phyloP scores from a whole-genome alignment of 441 rosid species.

The Jatropha podagrica region DNA sequence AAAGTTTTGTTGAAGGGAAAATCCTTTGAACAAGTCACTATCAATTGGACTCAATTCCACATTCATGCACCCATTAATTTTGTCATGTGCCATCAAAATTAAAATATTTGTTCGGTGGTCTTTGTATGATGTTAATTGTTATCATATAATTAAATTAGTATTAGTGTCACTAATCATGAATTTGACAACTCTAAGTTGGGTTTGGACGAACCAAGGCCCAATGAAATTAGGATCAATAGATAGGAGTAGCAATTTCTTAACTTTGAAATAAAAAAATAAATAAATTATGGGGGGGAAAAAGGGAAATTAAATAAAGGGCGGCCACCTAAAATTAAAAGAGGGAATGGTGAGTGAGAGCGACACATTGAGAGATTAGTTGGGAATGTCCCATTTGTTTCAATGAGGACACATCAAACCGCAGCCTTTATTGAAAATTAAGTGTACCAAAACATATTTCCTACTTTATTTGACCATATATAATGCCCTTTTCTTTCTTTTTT shows the following conservation, averaged over 20 bases:
- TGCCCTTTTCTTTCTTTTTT: too few species aligned
- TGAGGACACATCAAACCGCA: slow-evolving; percentile 3
- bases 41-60: slow-evolving; percentile 12
- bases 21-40: slow-evolving; percentile 16
- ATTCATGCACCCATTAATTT: slow-evolving; percentile 7
- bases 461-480: neutral
- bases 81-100: neutral
- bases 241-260: too few species aligned
- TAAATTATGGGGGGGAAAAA: too few species aligned
- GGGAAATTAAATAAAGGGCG: neutral
- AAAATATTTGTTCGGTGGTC: neutral
- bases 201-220: too few species aligned
- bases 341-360: neutral
- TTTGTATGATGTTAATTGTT: too few species aligned
- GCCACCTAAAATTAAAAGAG: neutral
- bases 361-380: slow-evolving; percentile 2
- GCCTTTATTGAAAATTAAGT: slow-evolving; percentile 16
- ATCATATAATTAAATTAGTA: too few species aligned
- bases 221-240: too few species aligned
- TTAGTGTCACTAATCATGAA: too few species aligned
- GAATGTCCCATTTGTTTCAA: neutral
- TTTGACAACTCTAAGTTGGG: too few species aligned
- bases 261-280: too few species aligned
- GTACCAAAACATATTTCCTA: neutral
- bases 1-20: neutral